phyloP scores from a whole-genome alignment of 805 yeast species.

The Pichia kluyveri region DNA sequence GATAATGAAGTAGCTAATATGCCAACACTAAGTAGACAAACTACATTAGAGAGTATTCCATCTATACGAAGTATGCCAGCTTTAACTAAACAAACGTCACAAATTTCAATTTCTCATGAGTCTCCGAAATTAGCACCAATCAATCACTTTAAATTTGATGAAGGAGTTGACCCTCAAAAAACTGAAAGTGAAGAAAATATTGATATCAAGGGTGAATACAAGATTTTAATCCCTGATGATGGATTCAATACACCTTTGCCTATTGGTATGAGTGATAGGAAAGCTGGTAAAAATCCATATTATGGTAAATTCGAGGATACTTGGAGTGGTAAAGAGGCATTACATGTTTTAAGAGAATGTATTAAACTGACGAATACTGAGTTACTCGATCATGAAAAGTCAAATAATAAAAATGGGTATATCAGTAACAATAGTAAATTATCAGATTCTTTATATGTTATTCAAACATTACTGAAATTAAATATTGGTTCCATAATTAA shows the following conservation, averaged over 20 bases:
- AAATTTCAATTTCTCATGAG: slow-evolving; percentile 7
- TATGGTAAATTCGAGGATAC: slow-evolving; percentile 39
- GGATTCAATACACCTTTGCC: slow-evolving; percentile 42
- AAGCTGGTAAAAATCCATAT: slow-evolving; percentile 43
- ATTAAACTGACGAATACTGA: not conserved
- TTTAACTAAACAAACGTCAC: slow-evolving; percentile 7
- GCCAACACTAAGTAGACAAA: slow-evolving; percentile 10
- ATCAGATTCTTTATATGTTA: slow-evolving; percentile 18
- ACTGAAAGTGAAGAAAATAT: not conserved
- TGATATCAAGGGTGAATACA: not conserved
- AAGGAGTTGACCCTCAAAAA: slow-evolving; percentile 11
- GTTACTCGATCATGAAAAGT: not conserved
- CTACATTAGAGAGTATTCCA: slow-evolving; percentile 9
- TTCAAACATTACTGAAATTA: slow-evolving; percentile 33
- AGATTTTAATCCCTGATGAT: slow-evolving; percentile 22
- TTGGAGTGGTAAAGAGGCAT: slow-evolving; percentile 51
- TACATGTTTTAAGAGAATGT: slow-evolving; percentile 3
- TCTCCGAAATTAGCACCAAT: slow-evolving; percentile 9
- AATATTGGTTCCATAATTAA: slow-evolving; percentile 17
- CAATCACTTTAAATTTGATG: slow-evolving; percentile 7
- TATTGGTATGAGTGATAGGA: slow-evolving; percentile 51
- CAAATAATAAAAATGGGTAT: not conserved
- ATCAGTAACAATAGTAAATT: not conserved
- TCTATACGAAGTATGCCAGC: slow-evolving; percentile 6
- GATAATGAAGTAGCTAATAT: slow-evolving; percentile 3